Evolutionary conservation across 495 filamentous ascomycete species (phyloP).

Genomic region (Neurospora sp.): DNA sequence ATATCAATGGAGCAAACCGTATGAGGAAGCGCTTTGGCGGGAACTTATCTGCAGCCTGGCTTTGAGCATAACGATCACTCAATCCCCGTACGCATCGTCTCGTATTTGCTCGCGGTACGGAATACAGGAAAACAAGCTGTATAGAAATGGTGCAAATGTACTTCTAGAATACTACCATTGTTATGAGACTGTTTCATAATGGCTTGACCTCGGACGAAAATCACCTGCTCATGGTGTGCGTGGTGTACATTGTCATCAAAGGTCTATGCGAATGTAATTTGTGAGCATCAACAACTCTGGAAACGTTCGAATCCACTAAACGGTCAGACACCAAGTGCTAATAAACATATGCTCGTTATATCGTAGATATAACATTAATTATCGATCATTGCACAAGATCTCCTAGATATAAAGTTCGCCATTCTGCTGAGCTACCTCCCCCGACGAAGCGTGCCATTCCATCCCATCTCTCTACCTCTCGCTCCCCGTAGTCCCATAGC

Average conservation of each 20-base stretch:
- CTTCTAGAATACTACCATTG: neutral
- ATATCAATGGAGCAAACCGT: neutral
- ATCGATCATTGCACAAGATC: neutral
- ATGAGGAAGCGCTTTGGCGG: neutral
- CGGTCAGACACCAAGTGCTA: neutral
- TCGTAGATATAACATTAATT: neutral
- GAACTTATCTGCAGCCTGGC: neutral
- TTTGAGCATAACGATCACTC: neutral
- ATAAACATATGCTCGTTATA: neutral
- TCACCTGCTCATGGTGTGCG: neutral
- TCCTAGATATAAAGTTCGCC: no score
- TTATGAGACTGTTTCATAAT: neutral
- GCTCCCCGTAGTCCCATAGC: neutral
- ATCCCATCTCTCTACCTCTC: neutral
- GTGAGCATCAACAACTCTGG: neutral
- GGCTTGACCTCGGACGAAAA: neutral
- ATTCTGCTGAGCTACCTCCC: no score
- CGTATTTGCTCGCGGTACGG: neutral
- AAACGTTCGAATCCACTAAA: neutral
- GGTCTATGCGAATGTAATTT: no score
- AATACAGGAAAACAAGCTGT: neutral
- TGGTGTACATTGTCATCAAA: neutral
- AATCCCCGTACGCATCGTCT: neutral
- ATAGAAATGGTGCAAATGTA: neutral
- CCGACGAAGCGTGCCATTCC: neutral